Evolutionary conservation across 1,284 basidiomycete species (phyloP).

Genomic region (Leccinum angustisporum): DNA sequence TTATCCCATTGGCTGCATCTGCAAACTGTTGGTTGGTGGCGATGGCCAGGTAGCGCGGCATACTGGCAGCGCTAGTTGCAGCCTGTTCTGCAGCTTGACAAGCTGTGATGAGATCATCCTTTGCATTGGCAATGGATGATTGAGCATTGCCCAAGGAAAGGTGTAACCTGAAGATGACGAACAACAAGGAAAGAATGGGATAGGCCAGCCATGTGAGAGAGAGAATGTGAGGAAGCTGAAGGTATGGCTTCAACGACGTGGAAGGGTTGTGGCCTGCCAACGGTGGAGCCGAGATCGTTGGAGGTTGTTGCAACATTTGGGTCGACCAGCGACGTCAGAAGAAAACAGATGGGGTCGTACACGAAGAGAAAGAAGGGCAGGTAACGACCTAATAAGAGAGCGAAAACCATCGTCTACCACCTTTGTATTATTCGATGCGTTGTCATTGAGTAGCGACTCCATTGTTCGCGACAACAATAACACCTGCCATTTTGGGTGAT

Average conservation of each 20-base stretch:
- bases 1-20: conserved; percentile 74
- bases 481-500: conserved; percentile 20
- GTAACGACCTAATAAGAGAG: conserved; percentile 14
- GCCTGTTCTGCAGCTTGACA: conserved; percentile 84
- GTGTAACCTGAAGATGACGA: conserved; percentile 81
- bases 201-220: conserved; percentile 85
- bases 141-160: conserved; percentile 72
- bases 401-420: conserved; percentile 7
- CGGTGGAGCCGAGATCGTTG: conserved; percentile 42
- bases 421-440: conserved; percentile 26
- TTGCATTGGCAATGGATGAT: conserved; percentile 66
- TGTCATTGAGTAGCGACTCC: conserved; percentile 5
- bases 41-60: conserved; percentile 85
- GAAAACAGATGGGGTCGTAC: conserved; percentile 25
- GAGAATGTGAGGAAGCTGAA: conserved; percentile 78
- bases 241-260: conserved; percentile 74
- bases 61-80: conserved; percentile 76
- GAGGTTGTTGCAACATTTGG: conserved; percentile 34
- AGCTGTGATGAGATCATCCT: conserved; percentile 69
- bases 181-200: conserved; percentile 82
- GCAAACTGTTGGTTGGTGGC: conserved; percentile 81
- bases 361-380: conserved; percentile 22
- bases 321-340: conserved; percentile 51
- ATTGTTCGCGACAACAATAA: conserved; percentile 37
- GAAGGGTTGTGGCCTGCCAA: conserved; percentile 35